Percentiles rank a stretch among this genome's conserved stretches.
Evolutionary conservation across 768 basidiomycete genomes (phyloP).

Genomic region (Multifurca ochricompacta): DNA sequence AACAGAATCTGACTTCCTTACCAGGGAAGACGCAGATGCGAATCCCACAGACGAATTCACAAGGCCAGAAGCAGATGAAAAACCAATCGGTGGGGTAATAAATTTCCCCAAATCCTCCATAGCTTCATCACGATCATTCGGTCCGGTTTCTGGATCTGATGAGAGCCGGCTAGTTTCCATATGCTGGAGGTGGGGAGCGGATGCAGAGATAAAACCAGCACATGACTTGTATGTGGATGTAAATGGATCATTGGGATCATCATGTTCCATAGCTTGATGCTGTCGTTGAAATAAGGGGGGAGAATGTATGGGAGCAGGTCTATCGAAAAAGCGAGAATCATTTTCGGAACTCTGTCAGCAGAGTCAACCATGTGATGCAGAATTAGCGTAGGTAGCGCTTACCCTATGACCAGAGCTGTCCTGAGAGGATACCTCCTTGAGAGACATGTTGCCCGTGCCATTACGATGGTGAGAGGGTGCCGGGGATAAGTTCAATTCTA

Average conservation of each 20-base stretch:
- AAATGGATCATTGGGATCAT: conserved; percentile 13
- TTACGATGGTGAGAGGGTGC: background rate
- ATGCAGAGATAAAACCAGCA: conserved; percentile 1
- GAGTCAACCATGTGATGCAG: background rate
- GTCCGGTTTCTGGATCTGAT: background rate
- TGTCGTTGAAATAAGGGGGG: background rate
- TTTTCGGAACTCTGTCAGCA: background rate
- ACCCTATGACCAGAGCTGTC: background rate
- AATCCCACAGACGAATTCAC: background rate
- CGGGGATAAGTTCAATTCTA: conserved; percentile 12
- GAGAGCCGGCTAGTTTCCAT: background rate
- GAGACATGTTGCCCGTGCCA: background rate
- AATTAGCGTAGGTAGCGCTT: background rate
- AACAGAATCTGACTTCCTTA: background rate
- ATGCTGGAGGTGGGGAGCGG: background rate
- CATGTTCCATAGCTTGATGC: background rate
- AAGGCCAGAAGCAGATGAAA: conserved; percentile 12
- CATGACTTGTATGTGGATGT: background rate
- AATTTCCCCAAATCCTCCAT: background rate
- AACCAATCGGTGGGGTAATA: background rate
- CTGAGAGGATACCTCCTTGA: background rate
- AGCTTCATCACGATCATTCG: background rate
- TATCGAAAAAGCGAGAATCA: background rate
- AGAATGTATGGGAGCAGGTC: background rate
- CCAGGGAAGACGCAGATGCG: conserved; percentile 6